These are phyloP conservation scores for Lecanicillium sp. DNA, from an alignment of 2,329 filamentous ascomycete genomes.

Conservation along the genomic window DNA sequence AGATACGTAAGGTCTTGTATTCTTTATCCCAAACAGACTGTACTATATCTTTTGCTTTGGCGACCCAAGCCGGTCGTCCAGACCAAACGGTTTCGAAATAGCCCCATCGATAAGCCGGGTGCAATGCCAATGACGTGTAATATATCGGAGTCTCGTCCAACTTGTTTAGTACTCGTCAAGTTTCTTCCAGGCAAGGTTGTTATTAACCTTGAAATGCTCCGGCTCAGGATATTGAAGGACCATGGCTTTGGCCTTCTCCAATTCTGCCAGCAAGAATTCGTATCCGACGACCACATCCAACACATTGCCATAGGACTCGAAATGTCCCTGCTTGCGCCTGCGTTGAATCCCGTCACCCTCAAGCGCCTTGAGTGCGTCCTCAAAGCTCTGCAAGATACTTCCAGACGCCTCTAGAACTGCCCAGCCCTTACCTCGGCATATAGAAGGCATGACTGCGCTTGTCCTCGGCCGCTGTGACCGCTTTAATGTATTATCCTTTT, in stretches of 20 bases:
- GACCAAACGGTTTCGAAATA: neutral
- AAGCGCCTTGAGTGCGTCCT: conserved; percentile 9
- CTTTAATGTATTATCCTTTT: neutral
- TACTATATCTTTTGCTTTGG: neutral
- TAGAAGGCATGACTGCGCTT: conserved; percentile 1
- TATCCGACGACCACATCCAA: conserved; percentile 10
- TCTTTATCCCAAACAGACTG: too few species aligned
- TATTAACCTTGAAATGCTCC: neutral
- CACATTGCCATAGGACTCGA: conserved; percentile 7
- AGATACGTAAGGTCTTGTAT: neutral
- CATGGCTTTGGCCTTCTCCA: neutral
- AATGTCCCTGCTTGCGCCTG: conserved; percentile 9
- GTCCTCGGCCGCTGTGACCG: conserved; percentile 8
- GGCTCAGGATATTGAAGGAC: neutral
- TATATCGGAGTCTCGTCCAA: conserved; percentile 1
- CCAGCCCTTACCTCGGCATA: conserved; percentile 10
- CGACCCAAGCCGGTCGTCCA: neutral
- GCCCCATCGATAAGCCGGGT: neutral
- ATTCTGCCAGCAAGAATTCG: neutral
- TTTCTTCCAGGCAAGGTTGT: neutral
- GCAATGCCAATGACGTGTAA: neutral
- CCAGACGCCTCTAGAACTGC: conserved; percentile 5
- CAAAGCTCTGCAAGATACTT: conserved; percentile 6
- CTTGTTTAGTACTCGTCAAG: neutral
- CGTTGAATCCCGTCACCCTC: conserved; percentile 10